Evolutionary conservation across 1,284 basidiomycete genomes (phyloP).

Genomic region (Quambalaria eucalypti): DNA sequence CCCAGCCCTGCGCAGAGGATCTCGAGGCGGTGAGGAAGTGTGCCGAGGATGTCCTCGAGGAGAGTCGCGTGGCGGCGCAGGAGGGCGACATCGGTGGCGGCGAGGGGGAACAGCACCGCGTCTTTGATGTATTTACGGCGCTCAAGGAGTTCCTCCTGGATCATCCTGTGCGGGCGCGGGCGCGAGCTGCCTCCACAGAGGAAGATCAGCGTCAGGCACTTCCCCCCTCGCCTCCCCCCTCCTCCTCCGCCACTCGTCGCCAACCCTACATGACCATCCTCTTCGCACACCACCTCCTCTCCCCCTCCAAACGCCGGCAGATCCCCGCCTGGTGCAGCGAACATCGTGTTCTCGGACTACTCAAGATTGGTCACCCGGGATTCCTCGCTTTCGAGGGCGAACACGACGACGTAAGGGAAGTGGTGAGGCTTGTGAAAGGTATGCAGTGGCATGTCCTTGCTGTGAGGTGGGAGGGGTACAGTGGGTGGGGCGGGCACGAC

Average conservation of each 20-base stretch:
- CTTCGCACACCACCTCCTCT: slow-evolving; percentile 17
- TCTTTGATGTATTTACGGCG: not conserved
- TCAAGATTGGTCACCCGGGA: slow-evolving; percentile 26
- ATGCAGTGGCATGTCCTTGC: slow-evolving; percentile 29
- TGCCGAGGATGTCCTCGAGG: not conserved
- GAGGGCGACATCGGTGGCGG: not conserved
- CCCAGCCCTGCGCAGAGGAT: not conserved
- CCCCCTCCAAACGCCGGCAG: slow-evolving; percentile 25
- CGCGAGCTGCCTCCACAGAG: too few species aligned
- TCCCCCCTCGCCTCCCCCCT: not conserved
- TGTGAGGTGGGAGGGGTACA: slow-evolving; percentile 12
- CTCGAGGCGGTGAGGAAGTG: not conserved
- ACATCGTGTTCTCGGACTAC: slow-evolving; percentile 21
- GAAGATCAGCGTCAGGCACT: not conserved
- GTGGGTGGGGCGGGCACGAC: slow-evolving; percentile 3
- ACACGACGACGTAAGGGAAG: slow-evolving; percentile 17
- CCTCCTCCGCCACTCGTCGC: not conserved
- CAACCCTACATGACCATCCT: too few species aligned
- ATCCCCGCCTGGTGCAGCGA: slow-evolving; percentile 26
- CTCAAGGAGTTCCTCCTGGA: not conserved
- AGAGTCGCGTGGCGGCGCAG: not conserved
- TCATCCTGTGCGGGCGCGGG: too few species aligned
- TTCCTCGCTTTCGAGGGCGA: slow-evolving; percentile 32
- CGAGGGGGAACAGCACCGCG: not conserved
- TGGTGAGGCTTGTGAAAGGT: slow-evolving; percentile 21